phyloP scores from a whole-genome alignment of 306 rosid species.

The Lathyrus oleraceus region DNA sequence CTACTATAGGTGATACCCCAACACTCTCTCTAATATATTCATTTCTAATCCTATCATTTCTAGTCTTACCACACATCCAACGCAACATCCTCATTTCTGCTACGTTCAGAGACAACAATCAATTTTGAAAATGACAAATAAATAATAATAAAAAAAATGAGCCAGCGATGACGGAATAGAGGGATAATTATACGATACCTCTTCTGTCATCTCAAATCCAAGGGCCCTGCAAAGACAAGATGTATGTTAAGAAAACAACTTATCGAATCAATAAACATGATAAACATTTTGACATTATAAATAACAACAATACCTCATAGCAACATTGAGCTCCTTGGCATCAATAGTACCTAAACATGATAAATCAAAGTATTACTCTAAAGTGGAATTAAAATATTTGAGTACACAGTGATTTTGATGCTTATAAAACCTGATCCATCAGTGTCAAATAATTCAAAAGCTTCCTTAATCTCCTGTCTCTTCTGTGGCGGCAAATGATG shows the following conservation, averaged over 20 bases:
- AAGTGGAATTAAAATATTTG: not conserved
- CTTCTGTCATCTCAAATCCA: slow-evolving; percentile 98
- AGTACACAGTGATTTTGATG: not conserved
- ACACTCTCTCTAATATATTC: no score
- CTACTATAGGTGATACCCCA: no score
- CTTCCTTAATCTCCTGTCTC: slow-evolving; percentile 88
- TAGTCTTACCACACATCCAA: no score
- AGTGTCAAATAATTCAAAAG: slow-evolving; percentile 87
- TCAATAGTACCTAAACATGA: slow-evolving; percentile 74
- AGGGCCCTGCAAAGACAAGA: slow-evolving; percentile 80
- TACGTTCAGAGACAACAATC: no score
- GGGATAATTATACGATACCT: slow-evolving; percentile 44
- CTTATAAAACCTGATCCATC: slow-evolving; percentile 80
- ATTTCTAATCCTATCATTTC: no score
- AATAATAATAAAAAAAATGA: no score
- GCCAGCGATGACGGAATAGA: no score
- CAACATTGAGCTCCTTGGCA: slow-evolving; percentile 92
- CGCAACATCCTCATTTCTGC: no score
- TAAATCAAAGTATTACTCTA: not conserved
- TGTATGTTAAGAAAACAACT: slow-evolving; percentile 17
- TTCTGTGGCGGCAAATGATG: slow-evolving; percentile 67
- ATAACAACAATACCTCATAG: slow-evolving; percentile 75
- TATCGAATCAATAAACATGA: slow-evolving; percentile 10
- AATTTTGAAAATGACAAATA: no score
- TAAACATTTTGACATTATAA: not conserved